Base-by-base conservation (phyloP, 164 flowering plant species). In the Santalum album region DNA sequence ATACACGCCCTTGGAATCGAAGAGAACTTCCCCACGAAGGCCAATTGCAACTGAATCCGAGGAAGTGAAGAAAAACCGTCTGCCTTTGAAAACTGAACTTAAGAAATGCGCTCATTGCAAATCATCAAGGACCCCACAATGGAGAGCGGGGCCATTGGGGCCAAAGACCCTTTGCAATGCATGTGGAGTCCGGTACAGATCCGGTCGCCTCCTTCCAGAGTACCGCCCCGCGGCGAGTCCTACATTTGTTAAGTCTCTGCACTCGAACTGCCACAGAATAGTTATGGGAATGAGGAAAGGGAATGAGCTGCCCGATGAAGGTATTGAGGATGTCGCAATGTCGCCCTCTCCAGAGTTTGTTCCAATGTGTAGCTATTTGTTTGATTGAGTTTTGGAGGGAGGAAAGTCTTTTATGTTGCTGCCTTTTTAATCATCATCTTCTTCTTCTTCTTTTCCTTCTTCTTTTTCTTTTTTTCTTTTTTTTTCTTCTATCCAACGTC, bases 111-210 rank as follows among this genome's bases (percentile, higher is more conserved):
- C 53, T 7, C 81, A 77, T 40, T 77, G 81, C 52, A 52, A 60
- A 48, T 55, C 63, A 9, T 65, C 72, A 10, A 55, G 60, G 46
- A 77, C 81, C 17, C 81, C 81, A 25, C 78, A 71, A 40, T 77
- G 81, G 81, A 52, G 60, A 18, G 55, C 59, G 51, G 79, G 82
- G 11, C 78, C 82, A 36, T 12, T 59, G 54, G 82, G 79, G 1
- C 78, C 78, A 6, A 78, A 71, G 55, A 75, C 72, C 2, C 78
- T 78, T 3, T 75, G 78, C 68, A 75, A 75, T 57, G 83, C 83
- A 1, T 78, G 82, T 53, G 79, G 79, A 6, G 76, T 78, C 32
- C 75, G 78, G 1, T 75, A 66, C 56, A 67, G 69, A 32, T 72
- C 74, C 0, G 79, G 83, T 1, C 70, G 83, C 1, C 79, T 78